Evolutionary conservation across 345 rosid genomes (phyloP).

Genomic region (Nasturtium officinale): DNA sequence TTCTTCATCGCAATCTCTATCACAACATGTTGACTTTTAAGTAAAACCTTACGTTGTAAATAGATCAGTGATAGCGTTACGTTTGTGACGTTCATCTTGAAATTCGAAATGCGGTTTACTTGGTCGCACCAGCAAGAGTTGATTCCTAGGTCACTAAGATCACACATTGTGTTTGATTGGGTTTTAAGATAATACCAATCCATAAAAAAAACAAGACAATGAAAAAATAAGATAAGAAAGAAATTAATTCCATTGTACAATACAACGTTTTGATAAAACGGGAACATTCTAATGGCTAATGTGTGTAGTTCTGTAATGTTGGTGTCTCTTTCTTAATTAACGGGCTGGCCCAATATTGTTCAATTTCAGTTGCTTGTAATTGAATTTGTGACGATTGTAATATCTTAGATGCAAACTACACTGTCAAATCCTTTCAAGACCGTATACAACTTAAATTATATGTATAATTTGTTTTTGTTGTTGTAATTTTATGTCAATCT

Average conservation of each 20-base stretch:
- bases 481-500: too few species aligned
- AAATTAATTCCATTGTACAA: too few species aligned
- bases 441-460: too few species aligned
- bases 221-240: too few species aligned
- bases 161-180: background rate
- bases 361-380: background rate
- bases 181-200: background rate
- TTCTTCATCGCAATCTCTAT: conserved; percentile 23
- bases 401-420: too few species aligned
- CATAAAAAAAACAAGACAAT: background rate
- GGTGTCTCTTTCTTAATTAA: background rate
- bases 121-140: conserved; percentile 12
- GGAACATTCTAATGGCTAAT: background rate
- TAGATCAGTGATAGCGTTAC: conserved; percentile 20
- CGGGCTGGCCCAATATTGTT: conserved; percentile 23
- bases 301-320: background rate
- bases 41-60: conserved; percentile 21
- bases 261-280: background rate
- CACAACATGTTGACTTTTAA: conserved; percentile 22
- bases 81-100: conserved; percentile 23
- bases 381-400: too few species aligned
- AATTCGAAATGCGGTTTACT: conserved; percentile 5
- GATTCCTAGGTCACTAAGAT: background rate
- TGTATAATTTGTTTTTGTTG: too few species aligned
- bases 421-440: too few species aligned